phyloP scores from a whole-genome alignment of 129 eudicot genomes.

The Tagetes erecta region DNA sequence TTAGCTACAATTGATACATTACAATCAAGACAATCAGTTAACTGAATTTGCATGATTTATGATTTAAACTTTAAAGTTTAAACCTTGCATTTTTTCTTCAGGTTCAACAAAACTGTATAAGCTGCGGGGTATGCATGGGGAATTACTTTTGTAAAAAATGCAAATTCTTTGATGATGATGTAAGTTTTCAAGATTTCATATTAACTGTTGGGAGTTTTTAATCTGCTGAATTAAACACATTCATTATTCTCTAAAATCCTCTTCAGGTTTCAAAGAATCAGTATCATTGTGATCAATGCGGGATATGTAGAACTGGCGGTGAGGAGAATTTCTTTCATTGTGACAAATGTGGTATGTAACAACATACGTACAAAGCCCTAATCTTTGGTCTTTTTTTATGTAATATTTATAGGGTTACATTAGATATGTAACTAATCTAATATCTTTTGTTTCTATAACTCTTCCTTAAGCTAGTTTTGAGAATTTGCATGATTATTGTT shows the following conservation, averaged over 20 bases:
- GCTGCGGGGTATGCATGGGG: slow-evolving; percentile 78
- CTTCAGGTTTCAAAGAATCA: slow-evolving; percentile 72
- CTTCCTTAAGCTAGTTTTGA: not conserved
- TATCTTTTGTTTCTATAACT: not conserved
- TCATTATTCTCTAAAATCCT: not conserved
- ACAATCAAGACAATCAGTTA: not conserved
- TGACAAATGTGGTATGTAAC: slow-evolving; percentile 54
- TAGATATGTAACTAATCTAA: not conserved
- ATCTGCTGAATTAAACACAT: not conserved
- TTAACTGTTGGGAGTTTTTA: not conserved
- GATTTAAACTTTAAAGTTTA: not conserved
- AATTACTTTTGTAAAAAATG: slow-evolving; percentile 68
- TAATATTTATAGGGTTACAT: not conserved
- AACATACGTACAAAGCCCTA: not conserved
- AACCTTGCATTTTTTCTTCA: slow-evolving; percentile 17
- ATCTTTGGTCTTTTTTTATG: not conserved
- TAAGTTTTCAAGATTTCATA: slow-evolving; percentile 35
- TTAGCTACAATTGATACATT: not conserved
- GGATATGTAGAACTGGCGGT: slow-evolving; percentile 84
- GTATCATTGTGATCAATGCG: slow-evolving; percentile 85
- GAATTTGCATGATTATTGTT: slow-evolving; percentile 1
- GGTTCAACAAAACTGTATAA: slow-evolving; percentile 70
- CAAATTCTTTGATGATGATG: slow-evolving; percentile 82
- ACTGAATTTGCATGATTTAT: not conserved
- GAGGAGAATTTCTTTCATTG: slow-evolving; percentile 73